Conservation (phyloP, 2,329 filamentous ascomycete species). For the Diaporthe capsici region DNA sequence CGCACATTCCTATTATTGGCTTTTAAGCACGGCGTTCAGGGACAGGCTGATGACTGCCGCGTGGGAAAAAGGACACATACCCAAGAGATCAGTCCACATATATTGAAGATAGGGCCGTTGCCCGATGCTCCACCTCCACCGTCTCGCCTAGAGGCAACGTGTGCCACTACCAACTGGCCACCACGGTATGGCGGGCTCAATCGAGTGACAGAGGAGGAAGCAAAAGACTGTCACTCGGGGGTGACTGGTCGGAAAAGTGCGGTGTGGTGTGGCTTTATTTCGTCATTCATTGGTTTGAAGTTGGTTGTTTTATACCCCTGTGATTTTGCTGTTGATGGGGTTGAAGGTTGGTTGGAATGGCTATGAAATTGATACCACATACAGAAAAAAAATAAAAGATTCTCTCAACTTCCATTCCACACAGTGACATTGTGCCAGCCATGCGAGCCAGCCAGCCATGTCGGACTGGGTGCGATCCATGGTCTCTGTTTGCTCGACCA, state of each 20-base stretch:
- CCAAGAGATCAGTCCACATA: neutral
- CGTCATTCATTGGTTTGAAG: constrained; percentile 19
- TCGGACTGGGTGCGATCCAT: neutral
- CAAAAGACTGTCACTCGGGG: neutral
- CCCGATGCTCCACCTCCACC: neutral
- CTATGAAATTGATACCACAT: constrained; percentile 24
- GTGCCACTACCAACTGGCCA: neutral
- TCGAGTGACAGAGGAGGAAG: neutral
- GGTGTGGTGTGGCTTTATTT: neutral
- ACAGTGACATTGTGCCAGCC: neutral
- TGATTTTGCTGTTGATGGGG: constrained; percentile 11
- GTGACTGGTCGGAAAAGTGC: neutral
- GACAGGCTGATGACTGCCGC: neutral
- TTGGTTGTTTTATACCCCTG: constrained; percentile 31
- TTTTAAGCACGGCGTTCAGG: constrained; percentile 40
- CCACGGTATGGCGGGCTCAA: neutral
- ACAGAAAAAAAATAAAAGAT: constrained; percentile 21
- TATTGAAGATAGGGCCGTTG: neutral
- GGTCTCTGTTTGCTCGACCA: neutral
- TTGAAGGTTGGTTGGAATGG: constrained; percentile 27
- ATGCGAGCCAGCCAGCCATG: neutral
- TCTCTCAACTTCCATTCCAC: neutral
- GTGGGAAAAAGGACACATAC: constrained; percentile 2
- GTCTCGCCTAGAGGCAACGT: neutral
- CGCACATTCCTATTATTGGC: constrained; percentile 20